Percentiles rank a stretch among this genome's conserved stretches.
Evolutionary conservation across 202 grass and related monocot genomes (phyloP).

Genomic region (Schoenoplectus triqueter): DNA sequence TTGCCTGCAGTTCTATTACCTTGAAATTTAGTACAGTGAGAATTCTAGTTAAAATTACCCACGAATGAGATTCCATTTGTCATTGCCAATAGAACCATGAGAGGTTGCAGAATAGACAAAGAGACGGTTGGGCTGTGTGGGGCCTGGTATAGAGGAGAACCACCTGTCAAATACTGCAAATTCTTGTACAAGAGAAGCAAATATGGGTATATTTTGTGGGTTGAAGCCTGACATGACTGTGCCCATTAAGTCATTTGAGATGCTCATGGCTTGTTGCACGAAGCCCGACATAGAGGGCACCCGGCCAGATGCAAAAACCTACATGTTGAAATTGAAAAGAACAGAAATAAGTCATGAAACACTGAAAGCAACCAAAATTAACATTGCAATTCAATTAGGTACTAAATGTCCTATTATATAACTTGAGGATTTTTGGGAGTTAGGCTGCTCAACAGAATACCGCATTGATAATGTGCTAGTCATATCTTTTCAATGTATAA

Average conservation of each 20-base stretch:
- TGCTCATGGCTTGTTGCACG: slow-evolving; percentile 75
- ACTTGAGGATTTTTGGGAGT: not conserved
- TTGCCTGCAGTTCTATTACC: not conserved
- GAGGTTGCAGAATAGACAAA: slow-evolving; percentile 97
- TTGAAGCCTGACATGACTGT: slow-evolving; percentile 86
- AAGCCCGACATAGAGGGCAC: slow-evolving; percentile 75
- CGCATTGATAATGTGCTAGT: not conserved
- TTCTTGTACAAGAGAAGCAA: slow-evolving; percentile 58
- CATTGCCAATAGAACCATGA: slow-evolving; percentile 72
- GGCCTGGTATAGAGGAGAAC: slow-evolving; percentile 93
- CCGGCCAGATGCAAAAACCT: slow-evolving; percentile 64
- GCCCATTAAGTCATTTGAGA: slow-evolving; percentile 51
- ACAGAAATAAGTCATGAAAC: not conserved
- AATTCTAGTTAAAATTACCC: slow-evolving; percentile 39
- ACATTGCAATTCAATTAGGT: not conserved
- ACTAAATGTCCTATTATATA: not conserved
- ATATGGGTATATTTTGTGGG: slow-evolving; percentile 63
- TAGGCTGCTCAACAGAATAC: not conserved
- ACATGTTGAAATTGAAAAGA: not conserved
- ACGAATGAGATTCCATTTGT: slow-evolving; percentile 69
- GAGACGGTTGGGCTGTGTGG: slow-evolving; percentile 87
- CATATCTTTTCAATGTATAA: not conserved
- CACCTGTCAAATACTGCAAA: slow-evolving; percentile 94
- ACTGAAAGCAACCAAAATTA: not conserved
- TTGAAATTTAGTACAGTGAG: not conserved